Conservation (phyloP, 208 protist genomes). For the Acanthamoeba lenticulata region DNA sequence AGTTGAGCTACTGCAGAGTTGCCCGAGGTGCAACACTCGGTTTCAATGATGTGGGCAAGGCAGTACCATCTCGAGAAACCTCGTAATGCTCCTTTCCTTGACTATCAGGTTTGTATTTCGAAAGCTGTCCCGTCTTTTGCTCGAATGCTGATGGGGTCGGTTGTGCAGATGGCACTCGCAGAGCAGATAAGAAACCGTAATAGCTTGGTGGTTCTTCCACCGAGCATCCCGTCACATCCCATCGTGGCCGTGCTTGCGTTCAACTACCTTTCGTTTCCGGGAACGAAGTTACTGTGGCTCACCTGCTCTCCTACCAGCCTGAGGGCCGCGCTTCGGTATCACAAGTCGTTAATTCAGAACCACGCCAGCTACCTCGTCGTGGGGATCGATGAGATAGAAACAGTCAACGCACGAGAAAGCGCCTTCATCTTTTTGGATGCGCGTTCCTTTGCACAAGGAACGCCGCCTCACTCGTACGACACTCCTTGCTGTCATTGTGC, state of each 20-base stretch:
- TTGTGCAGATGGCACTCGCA: neutral
- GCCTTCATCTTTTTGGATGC: neutral
- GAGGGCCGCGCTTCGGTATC: neutral
- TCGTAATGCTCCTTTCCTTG: neutral
- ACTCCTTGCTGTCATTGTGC: neutral
- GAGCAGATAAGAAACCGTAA: constrained; percentile 5
- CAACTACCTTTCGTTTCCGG: constrained; percentile 42
- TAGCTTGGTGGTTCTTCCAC: constrained; percentile 4
- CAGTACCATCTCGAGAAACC: neutral
- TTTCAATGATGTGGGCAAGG: neutral
- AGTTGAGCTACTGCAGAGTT: too few relatives aligned
- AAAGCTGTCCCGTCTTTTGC: too few relatives aligned
- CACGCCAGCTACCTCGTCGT: neutral
- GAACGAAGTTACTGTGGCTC: constrained; percentile 11
- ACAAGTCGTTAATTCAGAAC: neutral
- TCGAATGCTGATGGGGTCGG: too few relatives aligned
- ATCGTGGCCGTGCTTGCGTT: neutral
- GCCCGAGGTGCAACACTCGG: neutral
- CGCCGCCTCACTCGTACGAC: neutral
- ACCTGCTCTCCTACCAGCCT: neutral
- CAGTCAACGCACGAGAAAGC: neutral
- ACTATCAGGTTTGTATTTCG: neutral
- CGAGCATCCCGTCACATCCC: neutral
- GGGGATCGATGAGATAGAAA: neutral
- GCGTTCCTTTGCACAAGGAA: neutral